A percentile compares a stretch with the other conserved stretches of the same genome.
phyloP scores from a whole-genome alignment of 1,284 basidiomycete genomes.

The Volvariella surrecta region DNA sequence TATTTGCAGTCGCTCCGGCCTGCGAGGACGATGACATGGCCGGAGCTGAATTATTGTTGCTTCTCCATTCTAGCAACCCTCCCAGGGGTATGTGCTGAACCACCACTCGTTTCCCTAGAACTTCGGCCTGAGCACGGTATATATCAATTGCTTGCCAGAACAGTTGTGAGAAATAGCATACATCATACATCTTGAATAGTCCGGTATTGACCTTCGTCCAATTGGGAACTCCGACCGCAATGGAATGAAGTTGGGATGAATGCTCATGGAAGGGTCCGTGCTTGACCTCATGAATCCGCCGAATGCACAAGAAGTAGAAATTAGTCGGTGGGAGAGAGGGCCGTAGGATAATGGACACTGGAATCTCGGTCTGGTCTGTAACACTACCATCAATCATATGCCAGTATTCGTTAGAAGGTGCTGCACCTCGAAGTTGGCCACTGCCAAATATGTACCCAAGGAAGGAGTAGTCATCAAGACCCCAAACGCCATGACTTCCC shows the following conservation, averaged over 20 bases:
- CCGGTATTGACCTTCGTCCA: slow-evolving; percentile 91
- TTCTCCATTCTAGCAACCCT: slow-evolving; percentile 64
- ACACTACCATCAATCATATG: slow-evolving; percentile 8
- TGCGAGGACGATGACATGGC: slow-evolving; percentile 1
- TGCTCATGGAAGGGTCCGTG: slow-evolving; percentile 86
- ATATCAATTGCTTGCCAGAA: slow-evolving; percentile 1
- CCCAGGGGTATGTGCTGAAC: slow-evolving; percentile 93
- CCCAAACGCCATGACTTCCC: slow-evolving; percentile 98
- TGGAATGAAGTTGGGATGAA: slow-evolving; percentile 84
- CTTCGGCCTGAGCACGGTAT: slow-evolving; percentile 58
- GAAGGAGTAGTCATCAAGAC: slow-evolving; percentile 91
- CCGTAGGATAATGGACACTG: slow-evolving; percentile 48
- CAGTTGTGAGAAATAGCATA: slow-evolving; percentile 20
- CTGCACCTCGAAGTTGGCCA: slow-evolving; percentile 72
- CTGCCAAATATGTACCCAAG: slow-evolving; percentile 91
- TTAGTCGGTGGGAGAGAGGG: slow-evolving; percentile 52
- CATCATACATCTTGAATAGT: slow-evolving; percentile 93
- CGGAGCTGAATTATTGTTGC: slow-evolving; percentile 1
- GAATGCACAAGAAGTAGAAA: slow-evolving; percentile 77
- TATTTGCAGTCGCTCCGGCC: background rate
- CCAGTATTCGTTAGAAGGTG: slow-evolving; percentile 8
- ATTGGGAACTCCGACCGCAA: slow-evolving; percentile 76
- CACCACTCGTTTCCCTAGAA: slow-evolving; percentile 92
- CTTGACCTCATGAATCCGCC: slow-evolving; percentile 77
- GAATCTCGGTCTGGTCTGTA: slow-evolving; percentile 49